Percentiles rank a stretch among this genome's conserved stretches.
phyloP scores from a whole-genome alignment of 164 flowering plant genomes.

The Stephania cephalantha region DNA sequence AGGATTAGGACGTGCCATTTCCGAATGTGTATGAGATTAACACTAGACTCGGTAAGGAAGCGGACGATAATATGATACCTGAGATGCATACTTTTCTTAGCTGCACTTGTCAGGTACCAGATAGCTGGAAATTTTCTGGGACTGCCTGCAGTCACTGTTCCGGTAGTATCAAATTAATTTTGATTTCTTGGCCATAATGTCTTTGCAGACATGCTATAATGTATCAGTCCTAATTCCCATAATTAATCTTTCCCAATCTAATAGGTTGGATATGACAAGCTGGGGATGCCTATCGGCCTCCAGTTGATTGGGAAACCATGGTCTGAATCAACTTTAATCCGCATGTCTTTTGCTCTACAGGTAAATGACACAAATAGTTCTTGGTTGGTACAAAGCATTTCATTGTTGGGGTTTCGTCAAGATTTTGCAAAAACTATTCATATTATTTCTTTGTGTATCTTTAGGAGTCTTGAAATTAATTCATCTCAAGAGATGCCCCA shows the following conservation, averaged over 20 bases:
- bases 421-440: neutral
- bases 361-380: slow-evolving; percentile 24
- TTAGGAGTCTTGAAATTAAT: neutral
- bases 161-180: slow-evolving; percentile 37
- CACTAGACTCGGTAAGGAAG: neutral
- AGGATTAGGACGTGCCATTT: neutral
- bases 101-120: slow-evolving; percentile 77
- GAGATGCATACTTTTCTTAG: slow-evolving; percentile 30
- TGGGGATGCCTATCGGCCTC: slow-evolving; percentile 89
- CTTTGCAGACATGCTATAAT: neutral
- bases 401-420: neutral
- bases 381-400: neutral
- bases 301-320: slow-evolving; percentile 91
- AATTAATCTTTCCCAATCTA: neutral
- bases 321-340: slow-evolving; percentile 71
- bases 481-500: neutral
- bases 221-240: neutral
- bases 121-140: slow-evolving; percentile 93
- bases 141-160: slow-evolving; percentile 81
- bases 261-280: slow-evolving; percentile 84
- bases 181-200: neutral
- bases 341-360: slow-evolving; percentile 67
- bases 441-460: neutral
- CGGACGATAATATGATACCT: no score
- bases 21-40: neutral